Conservation (phyloP, 2,329 filamentous ascomycete species). For the Xylariales sp. region DNA sequence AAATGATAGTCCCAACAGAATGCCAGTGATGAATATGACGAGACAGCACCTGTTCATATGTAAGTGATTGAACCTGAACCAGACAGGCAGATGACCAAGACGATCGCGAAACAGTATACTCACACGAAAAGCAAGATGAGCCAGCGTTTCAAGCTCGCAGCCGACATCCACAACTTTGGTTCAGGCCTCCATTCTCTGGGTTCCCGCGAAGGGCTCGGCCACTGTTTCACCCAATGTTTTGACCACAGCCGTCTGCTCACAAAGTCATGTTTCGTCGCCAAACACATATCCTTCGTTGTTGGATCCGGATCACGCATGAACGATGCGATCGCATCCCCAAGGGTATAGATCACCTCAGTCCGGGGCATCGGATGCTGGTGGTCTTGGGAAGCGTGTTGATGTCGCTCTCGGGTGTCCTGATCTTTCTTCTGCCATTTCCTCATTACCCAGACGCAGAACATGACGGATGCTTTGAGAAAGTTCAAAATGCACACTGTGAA, state of each 20-base stretch:
- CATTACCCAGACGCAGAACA: slow-evolving; percentile 16
- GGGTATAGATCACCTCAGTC: slow-evolving; percentile 18
- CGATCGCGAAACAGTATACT: too few species aligned
- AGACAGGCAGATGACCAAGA: too few species aligned
- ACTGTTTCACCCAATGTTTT: slow-evolving; percentile 6
- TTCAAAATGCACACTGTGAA: slow-evolving; percentile 16
- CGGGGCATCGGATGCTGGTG: too few species aligned
- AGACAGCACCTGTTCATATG: slow-evolving; percentile 7
- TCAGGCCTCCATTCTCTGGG: slow-evolving; percentile 8
- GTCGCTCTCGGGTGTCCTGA: slow-evolving; percentile 2
- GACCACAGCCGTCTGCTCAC: slow-evolving; percentile 6
- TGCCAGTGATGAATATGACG: slow-evolving; percentile 10
- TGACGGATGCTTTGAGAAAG: slow-evolving; percentile 15
- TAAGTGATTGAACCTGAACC: too few species aligned
- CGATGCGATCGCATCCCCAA: slow-evolving; percentile 24
- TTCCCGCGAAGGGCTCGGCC: slow-evolving; percentile 1
- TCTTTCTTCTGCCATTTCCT: slow-evolving; percentile 11
- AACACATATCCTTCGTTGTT: slow-evolving; percentile 20
- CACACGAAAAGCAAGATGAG: slow-evolving; percentile 9
- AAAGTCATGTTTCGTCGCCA: slow-evolving; percentile 17
- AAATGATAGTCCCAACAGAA: slow-evolving; percentile 12
- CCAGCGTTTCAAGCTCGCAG: slow-evolving; percentile 12
- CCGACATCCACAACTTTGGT: slow-evolving; percentile 9
- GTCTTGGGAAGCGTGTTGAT: too few species aligned
- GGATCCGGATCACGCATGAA: slow-evolving; percentile 21